These are phyloP conservation scores for Parastagonospora nodorum DNA, from an alignment of 2,329 filamentous ascomycete species.

Conservation along the genomic window DNA sequence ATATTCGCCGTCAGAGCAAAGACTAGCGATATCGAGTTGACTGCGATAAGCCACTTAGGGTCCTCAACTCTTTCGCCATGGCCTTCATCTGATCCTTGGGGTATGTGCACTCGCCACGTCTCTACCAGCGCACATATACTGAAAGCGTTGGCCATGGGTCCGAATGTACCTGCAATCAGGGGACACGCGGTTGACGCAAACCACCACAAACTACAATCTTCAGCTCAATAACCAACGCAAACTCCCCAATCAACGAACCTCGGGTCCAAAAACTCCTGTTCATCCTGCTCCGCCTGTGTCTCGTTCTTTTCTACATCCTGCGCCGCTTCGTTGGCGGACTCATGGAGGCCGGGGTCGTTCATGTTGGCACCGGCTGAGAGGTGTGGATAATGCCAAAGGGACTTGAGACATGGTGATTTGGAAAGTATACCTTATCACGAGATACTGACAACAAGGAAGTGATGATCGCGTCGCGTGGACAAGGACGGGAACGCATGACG, in stretches of 20 bases:
- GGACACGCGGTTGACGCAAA: conserved; percentile 65
- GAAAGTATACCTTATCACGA: background rate
- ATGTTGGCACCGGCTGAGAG: conserved; percentile 11
- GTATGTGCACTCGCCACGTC: conserved; percentile 60
- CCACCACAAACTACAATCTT: conserved; percentile 59
- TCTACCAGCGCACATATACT: conserved; percentile 61
- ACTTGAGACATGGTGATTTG: background rate
- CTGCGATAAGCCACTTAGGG: conserved; percentile 59
- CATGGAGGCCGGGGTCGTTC: conserved; percentile 59
- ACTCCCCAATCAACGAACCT: conserved; percentile 33
- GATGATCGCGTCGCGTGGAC: conserved; percentile 1
- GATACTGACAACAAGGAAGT: background rate
- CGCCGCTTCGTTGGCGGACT: conserved; percentile 54
- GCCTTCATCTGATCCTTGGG: conserved; percentile 51
- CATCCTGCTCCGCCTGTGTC: conserved; percentile 46
- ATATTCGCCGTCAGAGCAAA: conserved; percentile 61
- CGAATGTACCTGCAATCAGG: conserved; percentile 61
- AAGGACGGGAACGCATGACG: background rate
- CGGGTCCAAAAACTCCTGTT: conserved; percentile 52
- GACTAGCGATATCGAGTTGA: conserved; percentile 62
- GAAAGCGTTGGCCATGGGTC: conserved; percentile 61
- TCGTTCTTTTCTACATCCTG: conserved; percentile 50
- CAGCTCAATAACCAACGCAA: conserved; percentile 1
- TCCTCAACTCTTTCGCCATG: conserved; percentile 56
- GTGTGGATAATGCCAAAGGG: background rate